phyloP scores from a whole-genome alignment of 1,139 yeast genomes.

The Casaregolazyma lundiana region DNA sequence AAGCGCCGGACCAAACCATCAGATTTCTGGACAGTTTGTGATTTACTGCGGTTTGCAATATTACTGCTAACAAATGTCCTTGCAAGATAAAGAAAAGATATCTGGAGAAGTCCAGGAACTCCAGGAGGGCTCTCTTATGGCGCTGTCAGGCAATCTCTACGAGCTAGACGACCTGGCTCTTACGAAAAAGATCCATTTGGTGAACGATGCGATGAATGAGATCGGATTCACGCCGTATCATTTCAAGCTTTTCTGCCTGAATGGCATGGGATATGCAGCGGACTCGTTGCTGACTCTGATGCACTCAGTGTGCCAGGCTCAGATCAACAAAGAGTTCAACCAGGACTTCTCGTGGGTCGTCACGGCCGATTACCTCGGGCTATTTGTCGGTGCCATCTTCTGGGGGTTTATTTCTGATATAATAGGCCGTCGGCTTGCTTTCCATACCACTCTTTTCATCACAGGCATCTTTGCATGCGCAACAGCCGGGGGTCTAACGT shows the following conservation, averaged over 20 bases:
- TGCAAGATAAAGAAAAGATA: not conserved
- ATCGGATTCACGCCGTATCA: conserved; percentile 30
- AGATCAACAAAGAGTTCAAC: conserved; percentile 24
- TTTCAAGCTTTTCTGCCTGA: conserved; percentile 28
- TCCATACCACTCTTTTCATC: conserved; percentile 45
- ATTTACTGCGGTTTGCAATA: no score
- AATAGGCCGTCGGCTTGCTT: conserved; percentile 48
- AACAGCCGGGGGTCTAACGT: conserved; percentile 48
- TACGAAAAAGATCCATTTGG: conserved; percentile 22
- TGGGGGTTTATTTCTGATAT: conserved; percentile 54
- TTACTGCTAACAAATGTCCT: no score
- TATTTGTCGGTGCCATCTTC: conserved; percentile 22
- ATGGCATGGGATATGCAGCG: conserved; percentile 61
- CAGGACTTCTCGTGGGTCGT: conserved; percentile 35
- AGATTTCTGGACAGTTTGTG: no score
- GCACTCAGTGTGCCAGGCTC: conserved; percentile 41
- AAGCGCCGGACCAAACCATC: no score
- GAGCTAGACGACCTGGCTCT: conserved; percentile 19
- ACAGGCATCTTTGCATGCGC: conserved; percentile 46
- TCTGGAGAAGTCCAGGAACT: not conserved
- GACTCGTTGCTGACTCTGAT: conserved; percentile 53
- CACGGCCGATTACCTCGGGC: conserved; percentile 40
- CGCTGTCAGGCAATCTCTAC: conserved; percentile 5
- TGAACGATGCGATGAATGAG: conserved; percentile 31
- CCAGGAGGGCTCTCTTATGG: not conserved